Percentiles rank a stretch among this genome's conserved stretches.
phyloP scores from a whole-genome alignment of 306 rosid genomes.

The Lathyrus sativus region DNA sequence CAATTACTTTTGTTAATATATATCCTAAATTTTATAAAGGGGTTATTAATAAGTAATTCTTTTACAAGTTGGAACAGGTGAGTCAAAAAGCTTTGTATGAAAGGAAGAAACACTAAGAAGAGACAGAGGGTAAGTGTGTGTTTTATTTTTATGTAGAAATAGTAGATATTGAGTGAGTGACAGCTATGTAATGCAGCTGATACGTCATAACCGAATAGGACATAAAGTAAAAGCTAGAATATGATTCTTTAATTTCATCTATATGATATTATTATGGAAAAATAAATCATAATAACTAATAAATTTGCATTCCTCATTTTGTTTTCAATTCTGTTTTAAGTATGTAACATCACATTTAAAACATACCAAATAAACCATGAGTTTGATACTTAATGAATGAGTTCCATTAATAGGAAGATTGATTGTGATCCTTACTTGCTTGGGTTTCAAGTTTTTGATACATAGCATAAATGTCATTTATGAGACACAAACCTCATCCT shows the following conservation, averaged over 20 bases:
- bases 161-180: conserved; percentile 10
- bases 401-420: conserved; percentile 21
- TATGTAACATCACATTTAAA: not conserved
- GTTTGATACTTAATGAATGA: conserved; percentile 9
- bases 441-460: not conserved
- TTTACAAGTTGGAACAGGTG: not conserved
- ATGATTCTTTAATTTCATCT: conserved; percentile 32
- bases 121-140: conserved; percentile 1
- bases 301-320: conserved; percentile 3
- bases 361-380: not conserved
- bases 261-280: not conserved
- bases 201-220: conserved; percentile 5
- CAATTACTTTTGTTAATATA: too few relatives aligned
- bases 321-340: conserved; percentile 16
- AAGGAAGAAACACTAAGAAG: conserved; percentile 17
- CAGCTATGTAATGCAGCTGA: conserved; percentile 35
- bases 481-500: not conserved
- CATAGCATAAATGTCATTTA: conserved; percentile 37
- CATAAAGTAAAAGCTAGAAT: not conserved
- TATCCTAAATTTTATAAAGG: too few relatives aligned
- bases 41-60: too few relatives aligned
- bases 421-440: conserved; percentile 24
- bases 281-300: conserved; percentile 1
- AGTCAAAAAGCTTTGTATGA: conserved; percentile 6
- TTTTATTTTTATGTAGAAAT: conserved; percentile 22